Evolutionary conservation across 148 eudicot species (phyloP).

Genomic region (Rheum nobile): DNA sequence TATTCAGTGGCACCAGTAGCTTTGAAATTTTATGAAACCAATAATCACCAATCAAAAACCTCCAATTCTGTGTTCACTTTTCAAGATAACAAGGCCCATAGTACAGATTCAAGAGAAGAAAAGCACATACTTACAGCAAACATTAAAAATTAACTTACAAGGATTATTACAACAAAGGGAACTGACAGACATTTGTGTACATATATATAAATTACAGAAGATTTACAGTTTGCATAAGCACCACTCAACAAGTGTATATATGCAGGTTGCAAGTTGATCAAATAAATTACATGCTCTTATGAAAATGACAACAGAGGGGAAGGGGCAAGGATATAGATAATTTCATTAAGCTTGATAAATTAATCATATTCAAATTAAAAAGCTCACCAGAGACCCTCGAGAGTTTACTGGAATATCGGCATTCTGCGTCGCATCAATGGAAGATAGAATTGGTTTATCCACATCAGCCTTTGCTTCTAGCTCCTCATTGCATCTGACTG

Average conservation of each 20-base stretch:
- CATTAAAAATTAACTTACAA: not conserved
- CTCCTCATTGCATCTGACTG: too few species aligned
- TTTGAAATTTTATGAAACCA: not conserved
- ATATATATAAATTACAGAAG: conserved; percentile 18
- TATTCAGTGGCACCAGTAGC: not conserved
- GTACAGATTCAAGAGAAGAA: conserved; percentile 1
- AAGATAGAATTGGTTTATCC: conserved; percentile 12
- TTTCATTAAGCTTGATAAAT: not conserved
- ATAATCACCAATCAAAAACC: conserved; percentile 1
- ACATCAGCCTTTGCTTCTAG: conserved; percentile 12
- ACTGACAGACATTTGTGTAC: conserved; percentile 1
- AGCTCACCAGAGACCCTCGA: conserved; percentile 25
- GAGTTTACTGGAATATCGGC: conserved; percentile 22
- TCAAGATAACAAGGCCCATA: not conserved
- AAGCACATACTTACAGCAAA: not conserved
- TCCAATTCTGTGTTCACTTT: not conserved
- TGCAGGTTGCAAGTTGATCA: conserved; percentile 6
- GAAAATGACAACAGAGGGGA: conserved; percentile 15
- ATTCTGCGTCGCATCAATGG: conserved; percentile 19
- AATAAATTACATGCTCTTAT: conserved; percentile 12
- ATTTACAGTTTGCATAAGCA: conserved; percentile 22
- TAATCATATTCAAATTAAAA: conserved; percentile 18
- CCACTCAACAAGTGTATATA: conserved; percentile 14
- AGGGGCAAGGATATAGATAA: not conserved
- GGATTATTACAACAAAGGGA: conserved; percentile 4